Percentiles rank a stretch among this genome's conserved stretches.
Conservation (phyloP, 2,329 filamentous ascomycete species). For the Annulohypoxylon truncatum region DNA sequence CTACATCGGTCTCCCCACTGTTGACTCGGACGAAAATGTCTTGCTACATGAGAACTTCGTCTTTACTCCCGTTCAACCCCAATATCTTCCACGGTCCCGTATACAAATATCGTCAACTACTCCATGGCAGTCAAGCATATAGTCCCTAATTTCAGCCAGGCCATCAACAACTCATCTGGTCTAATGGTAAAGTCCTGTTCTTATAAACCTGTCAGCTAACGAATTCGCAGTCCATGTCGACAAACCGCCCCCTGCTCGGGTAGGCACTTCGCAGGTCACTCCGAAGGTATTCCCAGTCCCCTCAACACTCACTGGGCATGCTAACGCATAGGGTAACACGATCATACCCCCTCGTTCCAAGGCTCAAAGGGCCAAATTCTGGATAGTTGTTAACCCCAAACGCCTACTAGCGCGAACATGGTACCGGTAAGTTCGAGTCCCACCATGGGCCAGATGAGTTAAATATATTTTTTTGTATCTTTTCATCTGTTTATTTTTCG, state of each 20-base stretch:
- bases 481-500: not conserved
- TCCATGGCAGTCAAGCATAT: not conserved
- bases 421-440: constrained; percentile 17
- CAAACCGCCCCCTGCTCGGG: constrained; percentile 1
- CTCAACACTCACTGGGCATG: not conserved
- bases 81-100: not conserved
- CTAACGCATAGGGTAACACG: no score
- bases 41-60: not conserved
- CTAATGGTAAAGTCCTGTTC: constrained; percentile 15
- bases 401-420: constrained; percentile 16
- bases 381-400: not conserved
- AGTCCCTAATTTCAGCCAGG: not conserved
- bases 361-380: not conserved
- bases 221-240: constrained; percentile 7
- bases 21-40: not conserved
- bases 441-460: constrained; percentile 22
- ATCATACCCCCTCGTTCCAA: no score
- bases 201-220: not conserved
- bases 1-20: not conserved
- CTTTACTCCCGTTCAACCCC: not conserved
- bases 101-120: not conserved
- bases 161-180: constrained; percentile 10
- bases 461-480: not conserved
- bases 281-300: constrained; percentile 10
- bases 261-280: constrained; percentile 14